These are phyloP conservation scores for Sphagnum magellanicum DNA, from an alignment of 228 moss, liverwort and hornwort species.

Conservation along the genomic window DNA sequence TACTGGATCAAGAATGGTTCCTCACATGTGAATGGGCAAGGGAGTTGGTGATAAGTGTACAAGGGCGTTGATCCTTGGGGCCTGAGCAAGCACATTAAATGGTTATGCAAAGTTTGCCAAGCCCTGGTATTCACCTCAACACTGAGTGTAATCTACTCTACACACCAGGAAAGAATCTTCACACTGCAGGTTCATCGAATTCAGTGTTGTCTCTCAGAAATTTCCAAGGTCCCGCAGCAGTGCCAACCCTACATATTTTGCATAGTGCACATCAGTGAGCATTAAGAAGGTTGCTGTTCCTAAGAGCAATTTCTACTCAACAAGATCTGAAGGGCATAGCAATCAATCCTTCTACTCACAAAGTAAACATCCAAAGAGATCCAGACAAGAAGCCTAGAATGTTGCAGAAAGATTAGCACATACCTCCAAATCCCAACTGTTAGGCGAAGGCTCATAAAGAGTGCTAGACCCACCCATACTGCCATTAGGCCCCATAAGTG, in stretches of 20 bases:
- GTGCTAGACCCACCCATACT: slow-evolving; percentile 75
- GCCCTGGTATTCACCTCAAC: too few relatives aligned
- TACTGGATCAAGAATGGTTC: too few relatives aligned
- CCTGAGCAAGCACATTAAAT: too few relatives aligned
- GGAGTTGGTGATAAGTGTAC: too few relatives aligned
- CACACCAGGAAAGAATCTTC: neutral
- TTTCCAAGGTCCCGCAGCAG: slow-evolving; percentile 71
- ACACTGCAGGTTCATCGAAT: neutral
- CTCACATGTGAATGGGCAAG: too few relatives aligned
- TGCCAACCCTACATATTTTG: slow-evolving; percentile 54
- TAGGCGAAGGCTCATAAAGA: slow-evolving; percentile 66
- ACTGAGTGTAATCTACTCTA: too few relatives aligned
- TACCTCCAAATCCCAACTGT: slow-evolving; percentile 82
- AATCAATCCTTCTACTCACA: neutral
- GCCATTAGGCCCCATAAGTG: slow-evolving; percentile 58
- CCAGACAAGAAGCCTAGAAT: neutral
- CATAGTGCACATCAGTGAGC: neutral
- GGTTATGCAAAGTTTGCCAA: too few relatives aligned
- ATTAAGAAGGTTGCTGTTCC: neutral
- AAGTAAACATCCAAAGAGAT: neutral
- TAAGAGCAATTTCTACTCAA: neutral
- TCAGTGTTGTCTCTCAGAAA: slow-evolving; percentile 19
- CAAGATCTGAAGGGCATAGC: neutral
- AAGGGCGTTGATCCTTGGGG: too few relatives aligned
- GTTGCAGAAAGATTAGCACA: neutral